These are phyloP conservation scores for Boletales sp. DNA, from an alignment of 768 basidiomycete genomes.

Conservation along the genomic window DNA sequence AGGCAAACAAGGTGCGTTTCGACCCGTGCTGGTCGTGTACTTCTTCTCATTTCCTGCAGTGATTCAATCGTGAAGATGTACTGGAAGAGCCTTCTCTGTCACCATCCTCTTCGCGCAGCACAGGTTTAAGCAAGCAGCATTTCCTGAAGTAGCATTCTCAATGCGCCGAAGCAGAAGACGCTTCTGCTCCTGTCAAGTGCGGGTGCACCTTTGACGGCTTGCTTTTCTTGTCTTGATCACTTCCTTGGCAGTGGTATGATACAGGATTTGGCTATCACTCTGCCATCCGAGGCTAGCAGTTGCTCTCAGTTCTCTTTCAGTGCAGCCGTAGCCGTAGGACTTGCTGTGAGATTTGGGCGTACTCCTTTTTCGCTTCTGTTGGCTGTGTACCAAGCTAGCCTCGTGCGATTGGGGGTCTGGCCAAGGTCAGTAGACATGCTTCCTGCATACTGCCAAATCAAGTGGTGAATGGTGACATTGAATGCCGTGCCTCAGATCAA, in stretches of 20 bases:
- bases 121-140: conserved; percentile 10
- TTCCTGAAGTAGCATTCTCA: conserved; percentile 10
- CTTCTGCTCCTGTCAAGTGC: conserved; percentile 23
- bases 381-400: conserved; percentile 69
- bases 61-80: conserved; percentile 9
- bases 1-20: conserved; percentile 34
- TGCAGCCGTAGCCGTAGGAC: neutral
- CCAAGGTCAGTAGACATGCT: conserved; percentile 40
- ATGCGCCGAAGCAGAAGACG: conserved; percentile 9
- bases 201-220: neutral
- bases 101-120: conserved; percentile 2
- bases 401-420: conserved; percentile 54
- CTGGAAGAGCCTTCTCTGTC: conserved; percentile 17
- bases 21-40: conserved; percentile 3
- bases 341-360: neutral
- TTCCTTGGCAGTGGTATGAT: conserved; percentile 7
- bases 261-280: conserved; percentile 1
- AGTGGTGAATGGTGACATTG: conserved; percentile 9
- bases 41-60: conserved; percentile 7
- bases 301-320: neutral
- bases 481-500: conserved; percentile 53
- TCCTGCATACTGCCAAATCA: conserved; percentile 8
- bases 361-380: conserved; percentile 47
- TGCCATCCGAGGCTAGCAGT: conserved; percentile 1
- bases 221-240: conserved; percentile 3